A percentile compares a stretch with the other conserved stretches of the same genome.
Conservation (phyloP, 2,329 filamentous ascomycete genomes). For the Thielaviopsis populi region DNA sequence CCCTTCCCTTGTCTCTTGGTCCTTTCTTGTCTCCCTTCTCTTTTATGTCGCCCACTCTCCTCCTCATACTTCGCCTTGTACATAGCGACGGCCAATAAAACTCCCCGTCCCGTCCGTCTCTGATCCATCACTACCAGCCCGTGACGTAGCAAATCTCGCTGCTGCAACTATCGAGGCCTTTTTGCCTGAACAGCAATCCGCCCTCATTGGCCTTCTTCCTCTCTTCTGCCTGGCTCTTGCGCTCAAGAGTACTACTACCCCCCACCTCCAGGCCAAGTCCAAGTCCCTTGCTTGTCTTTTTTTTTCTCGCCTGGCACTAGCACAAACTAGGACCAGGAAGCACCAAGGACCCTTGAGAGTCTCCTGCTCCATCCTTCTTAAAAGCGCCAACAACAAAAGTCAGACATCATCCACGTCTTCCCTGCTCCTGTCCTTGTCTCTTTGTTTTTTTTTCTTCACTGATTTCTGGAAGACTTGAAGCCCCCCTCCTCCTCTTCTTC, state of each 20-base stretch:
- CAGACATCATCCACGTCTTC: neutral
- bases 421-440: neutral
- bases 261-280: slow-evolving; percentile 5
- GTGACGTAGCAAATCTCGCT: neutral
- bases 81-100: neutral
- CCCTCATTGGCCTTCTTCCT: neutral
- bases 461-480: neutral
- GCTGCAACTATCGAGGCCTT: neutral
- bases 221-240: neutral
- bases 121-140: neutral
- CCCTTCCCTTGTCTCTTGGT: neutral
- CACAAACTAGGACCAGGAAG: neutral
- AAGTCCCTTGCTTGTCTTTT: slow-evolving; percentile 4
- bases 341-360: neutral
- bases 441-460: neutral
- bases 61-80: neutral
- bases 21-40: neutral
- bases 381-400: neutral
- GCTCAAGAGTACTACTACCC: neutral
- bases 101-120: neutral
- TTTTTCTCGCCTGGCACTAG: neutral
- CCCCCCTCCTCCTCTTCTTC: slow-evolving; percentile 1
- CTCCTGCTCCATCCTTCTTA: neutral
- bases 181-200: neutral
- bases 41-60: neutral